A percentile compares a stretch with the other conserved stretches of the same genome.
Conservation (phyloP, 2,329 filamentous ascomycete genomes). For the Claviceps humidiphila region DNA sequence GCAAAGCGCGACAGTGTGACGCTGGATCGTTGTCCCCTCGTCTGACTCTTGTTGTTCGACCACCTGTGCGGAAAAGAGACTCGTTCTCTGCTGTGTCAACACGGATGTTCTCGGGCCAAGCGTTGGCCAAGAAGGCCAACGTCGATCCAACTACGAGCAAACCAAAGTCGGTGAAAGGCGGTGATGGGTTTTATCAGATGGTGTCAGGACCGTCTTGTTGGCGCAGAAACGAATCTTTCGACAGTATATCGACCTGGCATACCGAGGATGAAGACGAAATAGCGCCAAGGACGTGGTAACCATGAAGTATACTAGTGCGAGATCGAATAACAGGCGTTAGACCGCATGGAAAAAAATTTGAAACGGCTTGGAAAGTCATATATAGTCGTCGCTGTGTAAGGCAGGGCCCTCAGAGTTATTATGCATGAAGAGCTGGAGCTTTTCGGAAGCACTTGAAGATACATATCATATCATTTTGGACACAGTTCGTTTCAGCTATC, state of each 20-base stretch:
- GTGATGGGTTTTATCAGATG: constrained; percentile 47
- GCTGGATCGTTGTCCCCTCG: constrained; percentile 36
- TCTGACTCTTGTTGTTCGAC: constrained; percentile 44
- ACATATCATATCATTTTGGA: not conserved
- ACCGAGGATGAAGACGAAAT: constrained; percentile 31
- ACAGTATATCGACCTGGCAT: constrained; percentile 38
- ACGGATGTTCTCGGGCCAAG: constrained; percentile 39
- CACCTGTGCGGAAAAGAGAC: constrained; percentile 51
- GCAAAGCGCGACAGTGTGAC: constrained; percentile 9
- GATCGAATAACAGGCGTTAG: constrained; percentile 26
- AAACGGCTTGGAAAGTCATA: constrained; percentile 11
- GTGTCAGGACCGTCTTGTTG: constrained; percentile 24
- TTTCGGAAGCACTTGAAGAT: not conserved
- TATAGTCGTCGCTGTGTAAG: constrained; percentile 18
- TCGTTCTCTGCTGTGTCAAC: constrained; percentile 49
- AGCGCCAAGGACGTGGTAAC: constrained; percentile 35
- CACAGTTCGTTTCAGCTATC: too few species aligned
- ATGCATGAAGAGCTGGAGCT: not conserved
- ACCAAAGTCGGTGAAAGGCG: constrained; percentile 35
- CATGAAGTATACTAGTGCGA: constrained; percentile 29
- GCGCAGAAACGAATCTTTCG: constrained; percentile 31
- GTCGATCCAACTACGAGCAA: constrained; percentile 41
- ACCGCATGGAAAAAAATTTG: constrained; percentile 19
- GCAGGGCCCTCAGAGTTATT: not conserved
- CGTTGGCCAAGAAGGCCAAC: constrained; percentile 26